Base-by-base conservation (phyloP, 331 rosid species). In the Rosa hybrid region DNA sequence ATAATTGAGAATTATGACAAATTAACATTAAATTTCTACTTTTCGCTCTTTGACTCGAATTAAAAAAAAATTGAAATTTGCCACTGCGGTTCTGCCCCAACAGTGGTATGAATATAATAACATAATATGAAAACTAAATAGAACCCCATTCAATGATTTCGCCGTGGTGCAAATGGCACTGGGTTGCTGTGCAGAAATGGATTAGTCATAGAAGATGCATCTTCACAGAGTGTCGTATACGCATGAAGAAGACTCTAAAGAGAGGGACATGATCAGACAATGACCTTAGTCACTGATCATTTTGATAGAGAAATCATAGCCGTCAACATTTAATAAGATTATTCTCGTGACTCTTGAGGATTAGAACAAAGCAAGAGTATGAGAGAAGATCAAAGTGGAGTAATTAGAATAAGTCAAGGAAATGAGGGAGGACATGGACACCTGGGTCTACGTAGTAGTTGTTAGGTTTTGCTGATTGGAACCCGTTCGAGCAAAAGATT, bases 391-490 rank as follows among this genome's bases (percentile, higher is more conserved):
- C 1, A 16, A 21, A 41, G 65, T 27, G 27, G 4, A 68, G 3
- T 5, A 49, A n/a, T 54, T 46, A 12, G 0, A 8, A 46, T 1
- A 72, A 51, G 72, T 78, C 88, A 81, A 81, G 75, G 51, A 50
- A 34, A 44, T 8, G 64, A 21, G 60, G 8, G 70, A 51, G 20
- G 78, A 12, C 39, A 69, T 44, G 82, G 73, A 73, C 42, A 13
- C 27, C 27, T 56, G 77, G 70, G 81, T 60, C 86, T 48, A 74
- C 76, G 81, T 45, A 4, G 80, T 42, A 3, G 83, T 75, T 77
- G 77, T 85, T 88, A 34, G 82, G 88, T 67, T 67, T 80, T 25
- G 44, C 68, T 70, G 83, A 83, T 63, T 80, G 9, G 64, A 78
- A 75, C 60, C 46, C n/a, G n/a, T 69, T 41, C 21, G 8, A 65